phyloP scores from a whole-genome alignment of 352 stramenopile species.

The Phytophthora vignae region DNA sequence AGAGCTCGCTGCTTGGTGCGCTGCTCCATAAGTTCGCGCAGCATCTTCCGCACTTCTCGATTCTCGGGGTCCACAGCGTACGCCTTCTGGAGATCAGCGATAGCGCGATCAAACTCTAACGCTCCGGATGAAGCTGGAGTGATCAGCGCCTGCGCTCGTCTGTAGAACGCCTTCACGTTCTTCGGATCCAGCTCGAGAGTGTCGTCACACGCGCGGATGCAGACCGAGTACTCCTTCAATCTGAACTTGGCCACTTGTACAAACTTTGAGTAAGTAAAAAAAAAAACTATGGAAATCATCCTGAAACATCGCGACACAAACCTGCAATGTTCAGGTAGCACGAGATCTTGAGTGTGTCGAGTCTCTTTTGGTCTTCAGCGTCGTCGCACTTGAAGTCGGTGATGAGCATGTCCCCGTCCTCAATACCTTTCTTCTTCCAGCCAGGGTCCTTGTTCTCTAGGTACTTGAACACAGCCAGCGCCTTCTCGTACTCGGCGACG shows the following conservation, averaged over 20 bases:
- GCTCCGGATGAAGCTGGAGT: conserved; percentile 78
- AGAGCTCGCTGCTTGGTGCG: conserved; percentile 65
- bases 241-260: conserved; percentile 78
- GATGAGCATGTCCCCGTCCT: conserved; percentile 76
- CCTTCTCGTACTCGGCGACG: conserved; percentile 86
- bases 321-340: conserved; percentile 88
- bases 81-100: conserved; percentile 76
- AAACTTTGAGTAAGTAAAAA: not conserved
- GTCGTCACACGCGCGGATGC: conserved; percentile 78
- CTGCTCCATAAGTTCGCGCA: conserved; percentile 76
- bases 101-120: conserved; percentile 79
- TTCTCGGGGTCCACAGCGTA: conserved; percentile 67
- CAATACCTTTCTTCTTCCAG: conserved; percentile 91
- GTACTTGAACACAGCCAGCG: conserved; percentile 85
- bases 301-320: conserved; percentile 27
- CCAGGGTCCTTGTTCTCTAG: conserved; percentile 79
- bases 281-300: not conserved
- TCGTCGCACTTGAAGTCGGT: conserved; percentile 65
- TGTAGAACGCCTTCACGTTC: conserved; percentile 88
- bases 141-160: conserved; percentile 76
- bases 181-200: conserved; percentile 61
- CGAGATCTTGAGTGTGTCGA: conserved; percentile 67
- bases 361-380: conserved; percentile 45
- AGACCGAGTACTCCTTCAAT: conserved; percentile 68
- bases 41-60: conserved; percentile 68